Conservation (phyloP, 2,329 filamentous ascomycete genomes). For the Exophiala sp. region DNA sequence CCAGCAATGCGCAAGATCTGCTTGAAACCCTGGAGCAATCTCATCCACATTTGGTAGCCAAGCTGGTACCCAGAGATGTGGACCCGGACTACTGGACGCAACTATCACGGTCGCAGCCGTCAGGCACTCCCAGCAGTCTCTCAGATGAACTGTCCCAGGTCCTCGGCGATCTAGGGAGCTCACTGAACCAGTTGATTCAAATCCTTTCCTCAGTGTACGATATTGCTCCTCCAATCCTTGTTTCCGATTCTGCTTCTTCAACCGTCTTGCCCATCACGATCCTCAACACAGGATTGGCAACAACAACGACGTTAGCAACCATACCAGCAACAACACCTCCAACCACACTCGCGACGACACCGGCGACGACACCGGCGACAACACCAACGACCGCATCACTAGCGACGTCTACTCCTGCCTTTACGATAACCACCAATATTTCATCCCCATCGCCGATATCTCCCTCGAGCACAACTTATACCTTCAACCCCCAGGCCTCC, state of each 20-base stretch:
- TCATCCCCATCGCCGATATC: neutral
- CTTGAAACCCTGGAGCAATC: constrained; percentile 8
- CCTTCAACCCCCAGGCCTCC: constrained; percentile 17
- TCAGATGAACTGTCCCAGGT: constrained; percentile 10
- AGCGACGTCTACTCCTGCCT: neutral
- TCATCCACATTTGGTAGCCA: constrained; percentile 7
- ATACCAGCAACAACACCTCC: neutral
- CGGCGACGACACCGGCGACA: neutral
- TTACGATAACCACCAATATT: neutral
- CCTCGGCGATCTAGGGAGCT: constrained; percentile 3
- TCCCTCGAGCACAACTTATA: neutral
- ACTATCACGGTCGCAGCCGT: constrained; percentile 2
- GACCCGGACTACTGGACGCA: constrained; percentile 10
- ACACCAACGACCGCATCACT: neutral
- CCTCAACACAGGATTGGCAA: neutral
- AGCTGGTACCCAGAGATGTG: constrained; percentile 1
- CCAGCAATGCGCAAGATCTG: constrained; percentile 1
- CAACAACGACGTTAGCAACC: neutral
- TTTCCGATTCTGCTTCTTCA: neutral
- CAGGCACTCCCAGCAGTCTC: constrained; percentile 3
- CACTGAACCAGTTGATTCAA: constrained; percentile 10
- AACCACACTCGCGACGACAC: neutral
- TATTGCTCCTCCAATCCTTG: constrained; percentile 1
- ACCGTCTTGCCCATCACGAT: constrained; percentile 14
- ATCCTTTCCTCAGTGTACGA: constrained; percentile 9